Base-by-base conservation (phyloP, 2,329 filamentous ascomycete genomes). In the Chalaropsis ovoidea region DNA sequence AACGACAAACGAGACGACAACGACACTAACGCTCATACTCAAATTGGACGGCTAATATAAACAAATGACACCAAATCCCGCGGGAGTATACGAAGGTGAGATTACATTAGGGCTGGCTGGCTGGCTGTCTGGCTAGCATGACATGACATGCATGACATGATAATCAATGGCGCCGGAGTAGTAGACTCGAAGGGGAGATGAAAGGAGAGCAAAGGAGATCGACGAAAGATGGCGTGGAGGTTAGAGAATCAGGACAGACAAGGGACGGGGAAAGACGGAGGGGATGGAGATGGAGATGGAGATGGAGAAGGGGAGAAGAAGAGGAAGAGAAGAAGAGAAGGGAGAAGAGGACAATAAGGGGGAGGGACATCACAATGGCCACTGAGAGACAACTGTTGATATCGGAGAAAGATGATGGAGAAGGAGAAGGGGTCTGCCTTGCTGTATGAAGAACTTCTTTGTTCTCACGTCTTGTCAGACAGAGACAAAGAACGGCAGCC, bases 151-250 rank as follows among this genome's bases (percentile, higher is more conserved):
- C n/a, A n/a, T n/a, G n/a, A n/a, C 31, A 31, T 31, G 31, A 3
- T 6, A 22, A 10, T 49, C 45, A 49, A 49, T 49, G 45, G 17
- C 45, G 45, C 22, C 45, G 45, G 19, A 22, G 7, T 49, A n/a
- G n/a, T n/a, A 22, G n/a, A 22, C 45, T 22, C 17, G n/a, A 49
- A 49, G 45, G 45, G 52, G 52, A 56, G 52, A 56, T 56, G 52
- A 56, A 56, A 31, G 52, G 45, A 49, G 15, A 49, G 45, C n/a
- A 49, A 22, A 22, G 19, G 45, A 49, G 45, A 49, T 49, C 45
- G 45, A 49, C 45, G 19, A 10, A 49, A 49, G 19, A 49, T 49
- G 45, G 45, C 45, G 45, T 49, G 19, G 45, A 22, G n/a, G 45
- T 49, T 49, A 49, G 45, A 49, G 45, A 4, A 49, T 49, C 45